These are phyloP conservation scores for Pythium folliculosum DNA, from an alignment of 352 stramenopile species.

Conservation along the genomic window DNA sequence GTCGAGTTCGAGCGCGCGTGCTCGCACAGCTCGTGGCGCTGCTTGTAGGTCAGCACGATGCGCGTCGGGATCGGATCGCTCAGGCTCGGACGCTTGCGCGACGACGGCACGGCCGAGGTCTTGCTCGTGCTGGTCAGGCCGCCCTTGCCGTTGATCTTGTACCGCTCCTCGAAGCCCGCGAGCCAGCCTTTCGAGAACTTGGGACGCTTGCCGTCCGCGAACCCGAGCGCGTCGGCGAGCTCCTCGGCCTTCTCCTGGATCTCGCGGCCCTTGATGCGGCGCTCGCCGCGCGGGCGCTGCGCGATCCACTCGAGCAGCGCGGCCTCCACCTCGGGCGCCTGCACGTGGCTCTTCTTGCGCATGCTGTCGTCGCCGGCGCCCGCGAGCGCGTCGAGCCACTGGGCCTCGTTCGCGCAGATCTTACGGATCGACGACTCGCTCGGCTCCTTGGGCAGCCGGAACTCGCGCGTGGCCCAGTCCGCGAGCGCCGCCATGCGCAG, in stretches of 20 bases:
- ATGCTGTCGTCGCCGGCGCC: slow-evolving; percentile 11
- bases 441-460: slow-evolving; percentile 25
- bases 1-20: slow-evolving; percentile 17
- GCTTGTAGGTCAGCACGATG: slow-evolving; percentile 33
- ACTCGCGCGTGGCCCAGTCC: slow-evolving; percentile 22
- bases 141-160: slow-evolving; percentile 22
- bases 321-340: slow-evolving; percentile 24
- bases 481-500: slow-evolving; percentile 8
- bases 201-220: slow-evolving; percentile 15
- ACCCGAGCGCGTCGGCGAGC: slow-evolving; percentile 15
- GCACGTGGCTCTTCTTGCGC: slow-evolving; percentile 18
- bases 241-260: slow-evolving; percentile 28
- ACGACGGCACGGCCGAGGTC: slow-evolving; percentile 12
- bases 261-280: slow-evolving; percentile 19
- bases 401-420: slow-evolving; percentile 20
- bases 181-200: slow-evolving; percentile 34
- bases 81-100: slow-evolving; percentile 26
- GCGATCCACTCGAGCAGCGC: slow-evolving; percentile 26
- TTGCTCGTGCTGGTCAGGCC: slow-evolving; percentile 1
- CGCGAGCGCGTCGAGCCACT: slow-evolving; percentile 20
- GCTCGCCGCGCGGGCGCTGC: slow-evolving; percentile 11
- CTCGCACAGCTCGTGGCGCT: slow-evolving; percentile 25
- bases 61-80: slow-evolving; percentile 29
- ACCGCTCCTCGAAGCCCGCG: slow-evolving; percentile 28
- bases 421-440: slow-evolving; percentile 23